Evolutionary conservation across 2,329 filamentous ascomycete species (phyloP), one percentile per base, ranked within the genome.

Genomic region (Xylariomycetidae sp.): DNA sequence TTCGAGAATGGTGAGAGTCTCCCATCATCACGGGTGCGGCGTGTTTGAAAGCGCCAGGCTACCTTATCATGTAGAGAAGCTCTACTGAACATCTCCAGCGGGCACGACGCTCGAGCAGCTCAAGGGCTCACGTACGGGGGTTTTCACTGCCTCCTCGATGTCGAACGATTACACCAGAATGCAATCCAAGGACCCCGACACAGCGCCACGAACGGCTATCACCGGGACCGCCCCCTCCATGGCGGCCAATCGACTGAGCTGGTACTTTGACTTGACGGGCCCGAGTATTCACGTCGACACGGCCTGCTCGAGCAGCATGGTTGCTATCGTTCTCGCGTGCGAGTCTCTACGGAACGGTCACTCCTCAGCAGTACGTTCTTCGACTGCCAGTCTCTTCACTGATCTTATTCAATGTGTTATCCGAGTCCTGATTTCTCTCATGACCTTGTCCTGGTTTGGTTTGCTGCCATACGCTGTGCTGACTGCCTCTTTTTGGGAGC

Each of bases 171-270:
- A 58, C 25, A 36, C 41, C 6, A 41, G 45, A 13, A 56, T 61
- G 38, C 31, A 45, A 4, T 36, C 48, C 6, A 49, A 51, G 27
- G 63, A 67, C 32, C 50, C 55, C 0, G 61, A 68, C 12, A 52
- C 45, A 4, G 33, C 46, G 6, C 46, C 53, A 9, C 49, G 49
- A 2, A 61, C 58, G 20, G 48, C 55, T 2, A 51, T 51, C 1
- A 63, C 56, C 0, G 63, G 62, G 2, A 50, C 45, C 1, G 49
- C 44, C 11, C 29, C 44, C 6, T 52, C 48, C 7, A 54, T 66
- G 4, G 22, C 63, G 5, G 48, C 64, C 0, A 69, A 68, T 36
- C 54, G 66, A 1, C 42, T 65, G 10, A 62, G 58, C 22, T 68
- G 58, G 54, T 63, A 54, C 36, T 67, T 63, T 27, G 54, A 66